Evolutionary conservation across 345 rosid species (phyloP).

Genomic region (Kernera saxatilis): DNA sequence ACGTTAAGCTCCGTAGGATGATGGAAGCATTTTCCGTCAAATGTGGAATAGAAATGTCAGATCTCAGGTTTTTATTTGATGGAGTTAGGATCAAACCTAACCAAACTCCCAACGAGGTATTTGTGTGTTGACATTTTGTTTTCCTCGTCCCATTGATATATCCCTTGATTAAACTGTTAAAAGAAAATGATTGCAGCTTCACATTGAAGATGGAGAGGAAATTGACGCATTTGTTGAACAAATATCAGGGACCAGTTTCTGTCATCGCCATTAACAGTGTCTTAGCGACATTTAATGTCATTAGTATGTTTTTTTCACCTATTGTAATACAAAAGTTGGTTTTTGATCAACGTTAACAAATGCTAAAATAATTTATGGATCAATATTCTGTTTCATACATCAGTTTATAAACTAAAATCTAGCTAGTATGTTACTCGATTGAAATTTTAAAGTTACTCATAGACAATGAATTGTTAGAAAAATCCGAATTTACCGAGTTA

Average conservation of each 20-base stretch:
- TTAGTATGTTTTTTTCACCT: background rate
- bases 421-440: background rate
- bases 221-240: background rate
- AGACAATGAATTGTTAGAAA: too few species aligned
- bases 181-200: background rate
- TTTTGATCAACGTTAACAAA: background rate
- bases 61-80: background rate
- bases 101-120: conserved; percentile 20
- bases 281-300: background rate
- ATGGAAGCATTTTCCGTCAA: conserved; percentile 9
- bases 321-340: background rate
- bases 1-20: background rate
- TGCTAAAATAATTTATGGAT: background rate
- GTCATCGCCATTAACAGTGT: background rate
- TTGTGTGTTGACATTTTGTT: too few species aligned
- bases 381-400: background rate
- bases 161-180: background rate
- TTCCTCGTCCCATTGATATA: background rate
- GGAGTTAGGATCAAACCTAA: background rate
- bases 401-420: background rate
- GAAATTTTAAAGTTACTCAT: background rate
- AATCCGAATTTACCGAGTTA: too few species aligned
- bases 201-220: conserved; percentile 19
- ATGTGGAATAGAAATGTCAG: background rate
- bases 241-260: background rate